phyloP scores from a whole-genome alignment of 2,329 filamentous ascomycete genomes.

The Albifimbria verrucaria region DNA sequence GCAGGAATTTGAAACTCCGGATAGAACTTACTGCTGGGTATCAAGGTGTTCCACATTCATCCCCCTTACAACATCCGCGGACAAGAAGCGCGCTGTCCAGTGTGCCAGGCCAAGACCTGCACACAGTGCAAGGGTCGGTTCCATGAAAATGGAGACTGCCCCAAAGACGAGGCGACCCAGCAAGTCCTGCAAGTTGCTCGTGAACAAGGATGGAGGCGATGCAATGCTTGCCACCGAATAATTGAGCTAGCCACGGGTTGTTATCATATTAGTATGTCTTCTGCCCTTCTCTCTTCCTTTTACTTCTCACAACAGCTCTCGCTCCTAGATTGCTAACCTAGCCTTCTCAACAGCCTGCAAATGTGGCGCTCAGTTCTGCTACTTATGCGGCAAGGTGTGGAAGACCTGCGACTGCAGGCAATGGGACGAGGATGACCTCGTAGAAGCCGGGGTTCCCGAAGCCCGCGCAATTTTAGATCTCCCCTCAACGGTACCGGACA shows the following conservation, averaged over 20 bases:
- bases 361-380: slow-evolving; percentile 43
- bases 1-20: too few relatives aligned
- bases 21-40: too few relatives aligned
- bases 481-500: too few relatives aligned
- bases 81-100: too few relatives aligned
- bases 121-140: slow-evolving; percentile 42
- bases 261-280: slow-evolving; percentile 50
- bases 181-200: slow-evolving; percentile 35
- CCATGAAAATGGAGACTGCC: slow-evolving; percentile 27
- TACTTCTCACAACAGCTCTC: not conserved
- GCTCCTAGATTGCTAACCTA: too few relatives aligned
- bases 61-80: too few relatives aligned
- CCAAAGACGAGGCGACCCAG: slow-evolving; percentile 35
- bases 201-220: slow-evolving; percentile 46
- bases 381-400: slow-evolving; percentile 38
- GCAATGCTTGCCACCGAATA: slow-evolving; percentile 37
- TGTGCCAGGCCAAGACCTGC: slow-evolving; percentile 38
- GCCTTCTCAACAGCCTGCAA: slow-evolving; percentile 40
- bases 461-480: too few relatives aligned
- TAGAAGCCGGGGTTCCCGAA: not conserved
- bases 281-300: not conserved
- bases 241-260: slow-evolving; percentile 48
- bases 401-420: slow-evolving; percentile 30
- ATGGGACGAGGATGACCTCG: slow-evolving; percentile 29
- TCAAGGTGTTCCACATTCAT: not conserved